Evolutionary conservation across 441 rosid species (phyloP).

Genomic region (Flueggea neowawraea): DNA sequence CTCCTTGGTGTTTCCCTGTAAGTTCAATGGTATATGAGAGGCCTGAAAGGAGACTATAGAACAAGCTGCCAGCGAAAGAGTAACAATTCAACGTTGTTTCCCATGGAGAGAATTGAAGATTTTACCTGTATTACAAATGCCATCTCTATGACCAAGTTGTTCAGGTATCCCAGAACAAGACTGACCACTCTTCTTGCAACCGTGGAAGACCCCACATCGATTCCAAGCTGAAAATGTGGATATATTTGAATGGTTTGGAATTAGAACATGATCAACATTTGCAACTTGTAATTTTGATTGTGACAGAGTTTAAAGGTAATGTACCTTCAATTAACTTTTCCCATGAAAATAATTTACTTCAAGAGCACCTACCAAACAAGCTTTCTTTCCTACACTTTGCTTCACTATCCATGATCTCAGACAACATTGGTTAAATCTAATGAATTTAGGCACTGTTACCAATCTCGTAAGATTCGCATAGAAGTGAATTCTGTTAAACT

Average conservation of each 20-base stretch:
- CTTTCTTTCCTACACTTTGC: constrained; percentile 93
- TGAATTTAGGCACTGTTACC: too few relatives aligned
- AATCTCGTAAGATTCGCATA: too few relatives aligned
- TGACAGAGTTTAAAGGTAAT: neutral
- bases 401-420: constrained; percentile 97
- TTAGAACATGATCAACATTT: neutral
- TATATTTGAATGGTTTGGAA: neutral
- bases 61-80: too few relatives aligned
- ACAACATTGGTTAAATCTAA: too few relatives aligned
- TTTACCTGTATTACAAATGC: constrained; percentile 97
- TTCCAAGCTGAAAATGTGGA: constrained; percentile 65
- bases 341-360: constrained; percentile 66
- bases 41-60: too few relatives aligned
- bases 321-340: constrained; percentile 81
- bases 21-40: too few relatives aligned
- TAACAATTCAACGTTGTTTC: too few relatives aligned
- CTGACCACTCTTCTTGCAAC: constrained; percentile 87
- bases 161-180: constrained; percentile 84
- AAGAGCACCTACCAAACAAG: constrained; percentile 78
- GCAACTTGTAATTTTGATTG: too few relatives aligned
- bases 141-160: constrained; percentile 86
- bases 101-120: too few relatives aligned
- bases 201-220: constrained; percentile 93
- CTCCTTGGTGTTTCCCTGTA: constrained; percentile 42
- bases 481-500: constrained; percentile 46